phyloP scores from a whole-genome alignment of 2,329 filamentous ascomycete species.

The Fusarium sp. region DNA sequence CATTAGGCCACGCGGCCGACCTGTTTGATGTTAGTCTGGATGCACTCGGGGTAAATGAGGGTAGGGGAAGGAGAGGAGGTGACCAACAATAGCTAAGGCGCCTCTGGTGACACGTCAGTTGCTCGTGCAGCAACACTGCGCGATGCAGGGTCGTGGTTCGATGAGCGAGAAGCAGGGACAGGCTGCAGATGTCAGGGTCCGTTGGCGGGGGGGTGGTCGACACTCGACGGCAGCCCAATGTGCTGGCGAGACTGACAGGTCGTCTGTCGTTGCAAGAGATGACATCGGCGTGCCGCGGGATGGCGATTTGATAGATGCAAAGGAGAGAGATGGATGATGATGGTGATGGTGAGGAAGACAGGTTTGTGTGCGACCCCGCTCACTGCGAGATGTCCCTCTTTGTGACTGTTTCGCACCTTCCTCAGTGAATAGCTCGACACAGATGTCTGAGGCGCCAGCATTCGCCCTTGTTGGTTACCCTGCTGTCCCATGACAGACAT shows the following conservation, averaged over 20 bases:
- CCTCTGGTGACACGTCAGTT: background rate
- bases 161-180: background rate
- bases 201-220: background rate
- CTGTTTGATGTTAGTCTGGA: constrained; percentile 8
- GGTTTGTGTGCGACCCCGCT: background rate
- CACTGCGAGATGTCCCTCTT: background rate
- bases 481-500: background rate
- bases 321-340: background rate
- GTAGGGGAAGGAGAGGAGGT: background rate
- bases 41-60: background rate
- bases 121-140: background rate
- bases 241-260: background rate
- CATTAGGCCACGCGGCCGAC: constrained; percentile 54
- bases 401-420: background rate
- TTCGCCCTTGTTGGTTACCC: background rate
- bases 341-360: background rate
- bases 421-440: background rate
- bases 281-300: background rate
- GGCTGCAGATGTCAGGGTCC: background rate
- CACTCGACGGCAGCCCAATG: background rate
- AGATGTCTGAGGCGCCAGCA: background rate
- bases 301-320: background rate
- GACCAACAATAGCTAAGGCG: background rate
- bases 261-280: background rate
- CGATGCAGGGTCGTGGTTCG: background rate